These are phyloP conservation scores for Panellus pusillus DNA, from an alignment of 768 basidiomycete species.

Conservation along the genomic window DNA sequence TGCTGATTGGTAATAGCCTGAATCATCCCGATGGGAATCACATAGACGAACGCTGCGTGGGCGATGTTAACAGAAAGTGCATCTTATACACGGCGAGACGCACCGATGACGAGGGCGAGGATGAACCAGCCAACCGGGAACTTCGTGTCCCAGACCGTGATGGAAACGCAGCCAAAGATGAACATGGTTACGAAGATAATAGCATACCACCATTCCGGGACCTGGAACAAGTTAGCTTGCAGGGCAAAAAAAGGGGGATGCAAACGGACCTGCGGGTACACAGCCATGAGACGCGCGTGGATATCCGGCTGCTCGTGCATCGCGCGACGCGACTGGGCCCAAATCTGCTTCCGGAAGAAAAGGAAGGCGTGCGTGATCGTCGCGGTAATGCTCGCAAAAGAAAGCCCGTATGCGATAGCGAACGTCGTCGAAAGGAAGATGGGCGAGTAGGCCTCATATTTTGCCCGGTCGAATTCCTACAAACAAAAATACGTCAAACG, in stretches of 20 bases:
- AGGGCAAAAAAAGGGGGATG: too few species aligned
- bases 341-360: constrained; percentile 47
- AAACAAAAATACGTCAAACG: constrained; percentile 60
- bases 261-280: constrained; percentile 42
- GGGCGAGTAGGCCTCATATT: constrained; percentile 80
- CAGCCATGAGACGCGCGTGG: constrained; percentile 80
- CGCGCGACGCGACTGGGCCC: constrained; percentile 67
- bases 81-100: too few species aligned
- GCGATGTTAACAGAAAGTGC: too few species aligned
- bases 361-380: constrained; percentile 75
- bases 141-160: constrained; percentile 71
- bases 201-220: constrained; percentile 76
- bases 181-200: constrained; percentile 53
- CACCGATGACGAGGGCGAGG: constrained; percentile 47
- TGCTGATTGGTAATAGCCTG: constrained; percentile 87
- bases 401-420: constrained; percentile 66
- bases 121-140: constrained; percentile 79
- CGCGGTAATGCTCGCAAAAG: constrained; percentile 75
- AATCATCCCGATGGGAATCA: constrained; percentile 76
- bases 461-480: constrained; percentile 66
- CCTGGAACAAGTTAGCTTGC: constrained; percentile 39
- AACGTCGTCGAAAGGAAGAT: constrained; percentile 71
- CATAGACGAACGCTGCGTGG: constrained; percentile 38
- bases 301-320: constrained; percentile 75
- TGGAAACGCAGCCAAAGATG: constrained; percentile 60